Evolutionary conservation across 2,329 filamentous ascomycete species (phyloP).

Genomic region (Lecanicillium sp.): DNA sequence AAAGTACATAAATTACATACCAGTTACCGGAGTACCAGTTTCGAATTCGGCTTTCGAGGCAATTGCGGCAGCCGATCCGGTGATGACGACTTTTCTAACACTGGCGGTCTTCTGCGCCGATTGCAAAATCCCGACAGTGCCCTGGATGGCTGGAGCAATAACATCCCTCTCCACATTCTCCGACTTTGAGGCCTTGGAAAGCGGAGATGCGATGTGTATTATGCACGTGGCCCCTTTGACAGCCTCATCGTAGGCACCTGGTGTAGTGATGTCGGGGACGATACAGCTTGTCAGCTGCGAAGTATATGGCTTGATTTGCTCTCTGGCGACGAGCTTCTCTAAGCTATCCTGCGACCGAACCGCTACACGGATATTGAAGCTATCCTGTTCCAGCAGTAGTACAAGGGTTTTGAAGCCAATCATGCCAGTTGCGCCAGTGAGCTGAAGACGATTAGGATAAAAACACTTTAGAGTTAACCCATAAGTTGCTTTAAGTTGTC

Average conservation of each 20-base stretch:
- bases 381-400: slow-evolving; percentile 18
- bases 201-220: slow-evolving; percentile 26
- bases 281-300: slow-evolving; percentile 22
- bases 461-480: too few species aligned
- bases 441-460: neutral
- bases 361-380: slow-evolving; percentile 25
- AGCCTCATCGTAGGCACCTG: slow-evolving; percentile 34
- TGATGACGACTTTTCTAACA: slow-evolving; percentile 38
- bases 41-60: slow-evolving; percentile 13
- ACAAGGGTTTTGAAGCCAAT: slow-evolving; percentile 25
- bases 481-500: too few species aligned
- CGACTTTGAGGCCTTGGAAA: slow-evolving; percentile 14
- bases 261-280: slow-evolving; percentile 31
- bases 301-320: slow-evolving; percentile 7
- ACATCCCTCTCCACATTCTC: slow-evolving; percentile 17
- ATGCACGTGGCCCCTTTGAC: slow-evolving; percentile 33
- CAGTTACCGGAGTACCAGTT: slow-evolving; percentile 11
- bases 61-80: slow-evolving; percentile 29
- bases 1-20: neutral
- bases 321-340: neutral
- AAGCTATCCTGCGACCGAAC: slow-evolving; percentile 21
- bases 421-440: slow-evolving; percentile 28
- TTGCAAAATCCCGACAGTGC: slow-evolving; percentile 31
- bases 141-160: slow-evolving; percentile 30
- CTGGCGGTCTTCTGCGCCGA: slow-evolving; percentile 27